Conservation (phyloP, 345 rosid species). For the Salix suchowensis region DNA sequence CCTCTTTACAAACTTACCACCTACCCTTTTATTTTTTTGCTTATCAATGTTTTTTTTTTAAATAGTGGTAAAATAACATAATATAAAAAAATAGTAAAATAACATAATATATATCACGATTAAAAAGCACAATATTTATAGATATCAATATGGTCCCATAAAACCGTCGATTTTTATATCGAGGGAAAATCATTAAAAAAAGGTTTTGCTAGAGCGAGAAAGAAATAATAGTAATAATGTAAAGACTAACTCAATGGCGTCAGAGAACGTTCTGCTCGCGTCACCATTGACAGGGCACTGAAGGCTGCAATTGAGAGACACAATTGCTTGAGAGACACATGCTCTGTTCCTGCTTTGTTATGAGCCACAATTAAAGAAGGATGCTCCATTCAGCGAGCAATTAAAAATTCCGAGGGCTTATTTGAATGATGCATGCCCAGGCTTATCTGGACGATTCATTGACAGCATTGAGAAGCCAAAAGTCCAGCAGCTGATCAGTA, state of each 20-base stretch:
- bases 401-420: slow-evolving; percentile 49
- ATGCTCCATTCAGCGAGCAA: slow-evolving; percentile 35
- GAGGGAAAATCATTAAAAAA: neutral
- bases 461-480: slow-evolving; percentile 51
- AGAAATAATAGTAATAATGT: neutral
- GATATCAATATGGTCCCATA: neutral
- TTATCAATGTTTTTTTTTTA: too few species aligned
- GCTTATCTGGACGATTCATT: slow-evolving; percentile 62
- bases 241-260: neutral
- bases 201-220: neutral
- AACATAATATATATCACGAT: too few species aligned
- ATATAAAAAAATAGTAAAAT: too few species aligned
- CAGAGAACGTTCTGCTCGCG: slow-evolving; percentile 19
- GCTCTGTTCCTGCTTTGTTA: slow-evolving; percentile 45
- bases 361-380: slow-evolving; percentile 31
- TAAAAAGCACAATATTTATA: too few species aligned
- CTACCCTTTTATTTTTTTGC: too few species aligned
- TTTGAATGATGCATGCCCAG: slow-evolving; percentile 44
- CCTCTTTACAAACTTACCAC: too few species aligned
- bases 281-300: slow-evolving; percentile 56
- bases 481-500: slow-evolving; percentile 50
- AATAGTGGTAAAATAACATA: too few species aligned
- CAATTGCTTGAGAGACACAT: slow-evolving; percentile 62
- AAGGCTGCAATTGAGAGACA: slow-evolving; percentile 24
- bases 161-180: neutral